Base-by-base conservation (phyloP, 2,329 filamentous ascomycete species). In the Cercospora sojina region DNA sequence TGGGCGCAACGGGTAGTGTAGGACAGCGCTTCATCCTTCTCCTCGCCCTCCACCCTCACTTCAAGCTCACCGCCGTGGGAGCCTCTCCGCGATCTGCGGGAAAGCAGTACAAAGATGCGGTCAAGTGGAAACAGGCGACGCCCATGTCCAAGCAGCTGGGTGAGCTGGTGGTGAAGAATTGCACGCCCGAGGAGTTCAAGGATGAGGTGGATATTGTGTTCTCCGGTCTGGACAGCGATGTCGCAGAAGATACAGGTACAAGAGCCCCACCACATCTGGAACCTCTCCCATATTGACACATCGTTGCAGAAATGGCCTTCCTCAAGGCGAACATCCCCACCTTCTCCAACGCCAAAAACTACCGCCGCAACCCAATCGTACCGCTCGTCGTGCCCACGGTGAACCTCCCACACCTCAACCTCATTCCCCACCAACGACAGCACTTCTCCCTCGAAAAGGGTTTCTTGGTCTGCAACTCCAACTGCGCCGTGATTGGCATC, bases 321-420 rank as follows among this genome's bases (percentile, higher is more conserved):
- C 86, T 96, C 76, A 90, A 90, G 77, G 90, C 92, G 68, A 89
- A 97, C 76, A 88, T 97, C 60, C 88, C 92, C 75, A 91, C 97
- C 78, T 98, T 99, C 84, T 97, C 93, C 75, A 99, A 98, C 80
- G 93, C 95, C 60, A 97, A 97, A 82, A 98, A 97, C 86, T 92
- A 97, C 85, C 91, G 95, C 74, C 90, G 90, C 77, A 90, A 97
- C 78, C 92, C 93, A 20, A 84, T 94, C 58, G 93, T 97, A 2
- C 95, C 95, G 10, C 88, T 98, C 76, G 91, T 98, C 70, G 93
- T 98, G 8, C 95, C 95, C 1, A 97, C 93, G 20, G 93, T 98
- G 79, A 98, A 98, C 83, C 88, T 96, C 12, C 81, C 87, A 51
- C 94, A 98, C 80, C 86, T 97, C 74, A 87, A 90, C 76, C 85